A percentile compares a stretch with the other conserved stretches of the same genome.
phyloP scores from a whole-genome alignment of 169 alveolate species.

The Toxoplasma gondii region DNA sequence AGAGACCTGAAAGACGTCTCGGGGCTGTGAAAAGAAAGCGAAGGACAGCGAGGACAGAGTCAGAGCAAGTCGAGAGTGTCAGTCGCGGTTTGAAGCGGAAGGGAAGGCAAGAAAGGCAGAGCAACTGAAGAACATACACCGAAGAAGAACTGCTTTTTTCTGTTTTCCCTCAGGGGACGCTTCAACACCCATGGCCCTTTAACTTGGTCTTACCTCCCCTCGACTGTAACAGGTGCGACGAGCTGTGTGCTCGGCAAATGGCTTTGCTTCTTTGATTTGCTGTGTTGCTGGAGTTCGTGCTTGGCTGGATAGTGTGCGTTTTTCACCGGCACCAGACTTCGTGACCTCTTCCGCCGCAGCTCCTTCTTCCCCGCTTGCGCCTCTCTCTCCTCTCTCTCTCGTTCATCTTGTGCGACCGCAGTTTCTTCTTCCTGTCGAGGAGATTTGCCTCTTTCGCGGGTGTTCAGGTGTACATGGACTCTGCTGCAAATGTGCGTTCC shows the following conservation, averaged over 20 bases:
- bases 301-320: no score
- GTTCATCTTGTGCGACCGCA: not conserved
- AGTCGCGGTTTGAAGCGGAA: no score
- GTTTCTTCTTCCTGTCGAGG: not conserved
- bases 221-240: conserved; percentile 27
- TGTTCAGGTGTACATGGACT: not conserved
- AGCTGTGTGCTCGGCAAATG: not conserved
- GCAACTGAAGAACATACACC: not conserved
- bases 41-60: no score
- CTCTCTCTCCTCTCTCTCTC: not conserved
- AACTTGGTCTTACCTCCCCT: conserved; percentile 12
- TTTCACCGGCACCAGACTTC: no score
- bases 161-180: conserved; percentile 6
- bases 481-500: not conserved
- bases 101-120: not conserved
- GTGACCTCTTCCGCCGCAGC: no score
- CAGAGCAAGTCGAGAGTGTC: no score
- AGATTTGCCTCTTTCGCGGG: no score
- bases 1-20: no score
- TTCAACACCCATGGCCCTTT: conserved; percentile 48
- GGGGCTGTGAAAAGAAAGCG: no score
- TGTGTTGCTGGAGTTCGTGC: no score
- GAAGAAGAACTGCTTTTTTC: no score
- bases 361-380: no score
- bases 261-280: not conserved